These are phyloP conservation scores for Venturia oleaginea DNA, from an alignment of 2,329 filamentous ascomycete species.

Conservation along the genomic window DNA sequence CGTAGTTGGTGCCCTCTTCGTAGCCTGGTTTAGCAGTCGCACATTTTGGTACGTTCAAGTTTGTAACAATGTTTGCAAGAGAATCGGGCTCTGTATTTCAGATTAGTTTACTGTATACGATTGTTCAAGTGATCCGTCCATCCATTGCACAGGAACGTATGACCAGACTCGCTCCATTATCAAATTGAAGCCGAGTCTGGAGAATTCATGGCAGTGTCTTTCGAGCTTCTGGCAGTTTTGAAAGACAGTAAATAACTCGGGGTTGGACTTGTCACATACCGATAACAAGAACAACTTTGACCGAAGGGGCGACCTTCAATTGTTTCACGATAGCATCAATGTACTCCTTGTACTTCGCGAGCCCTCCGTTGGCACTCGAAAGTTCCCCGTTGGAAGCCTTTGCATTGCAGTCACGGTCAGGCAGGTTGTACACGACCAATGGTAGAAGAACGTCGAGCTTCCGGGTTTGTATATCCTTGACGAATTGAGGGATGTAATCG, in stretches of 20 bases:
- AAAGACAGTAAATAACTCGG: too few relatives aligned
- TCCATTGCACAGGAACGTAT: neutral
- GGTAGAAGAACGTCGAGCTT: conserved; percentile 41
- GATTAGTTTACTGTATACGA: neutral
- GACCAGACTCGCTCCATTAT: neutral
- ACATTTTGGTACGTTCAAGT: conserved; percentile 46
- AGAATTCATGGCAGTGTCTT: neutral
- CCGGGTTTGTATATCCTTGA: conserved; percentile 41
- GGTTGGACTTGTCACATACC: conserved; percentile 25
- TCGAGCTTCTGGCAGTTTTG: too few relatives aligned
- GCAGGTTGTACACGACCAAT: conserved; percentile 55
- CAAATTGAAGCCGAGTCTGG: too few relatives aligned
- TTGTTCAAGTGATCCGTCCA: too few relatives aligned
- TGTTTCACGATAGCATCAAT: conserved; percentile 46
- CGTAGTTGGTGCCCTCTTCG: conserved; percentile 47
- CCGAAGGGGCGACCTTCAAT: conserved; percentile 45
- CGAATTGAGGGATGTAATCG: conserved; percentile 38
- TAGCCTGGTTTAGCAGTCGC: conserved; percentile 46
- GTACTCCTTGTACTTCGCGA: conserved; percentile 44
- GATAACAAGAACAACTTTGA: conserved; percentile 42
- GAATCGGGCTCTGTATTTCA: conserved; percentile 44
- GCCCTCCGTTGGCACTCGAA: conserved; percentile 43
- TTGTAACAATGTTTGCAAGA: conserved; percentile 54
- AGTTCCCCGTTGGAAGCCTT: conserved; percentile 56
- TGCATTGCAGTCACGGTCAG: conserved; percentile 55